A percentile compares a stretch with the other conserved stretches of the same genome.
Evolutionary conservation across 2,329 filamentous ascomycete genomes (phyloP).

Genomic region (Pseudogymnoascus sp.): DNA sequence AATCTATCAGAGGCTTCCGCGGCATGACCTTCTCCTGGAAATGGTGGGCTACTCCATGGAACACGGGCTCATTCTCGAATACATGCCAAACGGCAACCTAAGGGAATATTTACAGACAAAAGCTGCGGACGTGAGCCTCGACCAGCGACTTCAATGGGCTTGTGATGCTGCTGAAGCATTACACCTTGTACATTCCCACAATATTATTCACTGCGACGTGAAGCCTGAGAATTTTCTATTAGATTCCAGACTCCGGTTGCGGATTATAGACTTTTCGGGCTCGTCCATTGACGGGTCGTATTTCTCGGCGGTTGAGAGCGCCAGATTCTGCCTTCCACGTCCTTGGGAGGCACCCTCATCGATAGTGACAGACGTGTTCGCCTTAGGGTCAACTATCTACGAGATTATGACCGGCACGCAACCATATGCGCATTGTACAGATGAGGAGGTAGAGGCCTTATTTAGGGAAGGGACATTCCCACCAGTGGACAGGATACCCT

Average conservation of each 20-base stretch:
- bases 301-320: too few species aligned
- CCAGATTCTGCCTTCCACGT: too few species aligned
- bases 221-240: conserved; percentile 10
- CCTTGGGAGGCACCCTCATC: too few species aligned
- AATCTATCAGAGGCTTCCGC: conserved; percentile 10
- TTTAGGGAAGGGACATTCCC: not conserved
- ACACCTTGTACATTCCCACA: conserved; percentile 10
- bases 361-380: not conserved
- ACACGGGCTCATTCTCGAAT: conserved; percentile 8
- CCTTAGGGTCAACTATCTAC: not conserved
- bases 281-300: conserved; percentile 8
- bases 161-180: conserved; percentile 9
- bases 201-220: conserved; percentile 11
- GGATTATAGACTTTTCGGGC: conserved; percentile 10
- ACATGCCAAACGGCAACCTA: conserved; percentile 9
- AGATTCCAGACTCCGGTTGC: conserved; percentile 4
- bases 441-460: not conserved
- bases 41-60: conserved; percentile 9
- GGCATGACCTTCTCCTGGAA: conserved; percentile 9
- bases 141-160: conserved; percentile 11
- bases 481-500: not conserved
- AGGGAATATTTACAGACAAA: conserved; percentile 9
- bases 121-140: not conserved
- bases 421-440: not conserved
- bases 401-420: not conserved